A percentile compares a stretch with the other conserved stretches of the same genome.
These are phyloP conservation scores for Candida endomychidarum DNA, from an alignment of 805 yeast genomes.

Conservation along the genomic window DNA sequence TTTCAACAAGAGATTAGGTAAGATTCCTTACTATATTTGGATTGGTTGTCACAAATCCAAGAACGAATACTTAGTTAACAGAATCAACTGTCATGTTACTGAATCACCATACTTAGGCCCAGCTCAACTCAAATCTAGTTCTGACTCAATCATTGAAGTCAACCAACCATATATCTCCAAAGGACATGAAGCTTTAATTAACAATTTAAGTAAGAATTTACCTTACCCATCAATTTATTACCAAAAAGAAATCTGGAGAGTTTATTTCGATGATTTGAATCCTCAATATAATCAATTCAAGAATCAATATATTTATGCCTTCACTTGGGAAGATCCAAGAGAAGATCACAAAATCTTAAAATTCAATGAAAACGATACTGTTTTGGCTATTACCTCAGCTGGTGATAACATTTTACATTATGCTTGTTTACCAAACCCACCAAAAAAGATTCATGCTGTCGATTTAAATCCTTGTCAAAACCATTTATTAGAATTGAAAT, in stretches of 20 bases:
- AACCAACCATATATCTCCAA: constrained; percentile 44
- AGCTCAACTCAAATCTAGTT: constrained; percentile 14
- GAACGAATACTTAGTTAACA: constrained; percentile 49
- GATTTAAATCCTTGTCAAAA: constrained; percentile 83
- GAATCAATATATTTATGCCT: constrained; percentile 80
- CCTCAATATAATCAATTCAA: constrained; percentile 69
- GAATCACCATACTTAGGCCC: constrained; percentile 83
- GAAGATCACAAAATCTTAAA: constrained; percentile 71
- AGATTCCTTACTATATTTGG: constrained; percentile 83
- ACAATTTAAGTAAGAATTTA: constrained; percentile 58
- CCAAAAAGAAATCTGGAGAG: constrained; percentile 76
- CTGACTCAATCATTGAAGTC: neutral
- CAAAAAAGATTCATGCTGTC: constrained; percentile 78
- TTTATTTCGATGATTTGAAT: constrained; percentile 71
- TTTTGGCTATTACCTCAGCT: constrained; percentile 81
- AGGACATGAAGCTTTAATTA: constrained; percentile 76
- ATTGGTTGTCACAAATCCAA: constrained; percentile 54
- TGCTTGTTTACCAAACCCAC: constrained; percentile 70
- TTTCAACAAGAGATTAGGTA: constrained; percentile 64
- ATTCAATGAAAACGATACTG: constrained; percentile 63
- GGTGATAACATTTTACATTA: constrained; percentile 80
- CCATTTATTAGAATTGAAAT: constrained; percentile 74
- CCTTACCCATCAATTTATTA: constrained; percentile 83
- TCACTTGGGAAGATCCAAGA: constrained; percentile 89
- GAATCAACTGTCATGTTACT: constrained; percentile 72